Evolutionary conservation across 2,329 filamentous ascomycete genomes (phyloP), one percentile per base, ranked within the genome.

Genomic region (Sclerotinia trifoliorum): DNA sequence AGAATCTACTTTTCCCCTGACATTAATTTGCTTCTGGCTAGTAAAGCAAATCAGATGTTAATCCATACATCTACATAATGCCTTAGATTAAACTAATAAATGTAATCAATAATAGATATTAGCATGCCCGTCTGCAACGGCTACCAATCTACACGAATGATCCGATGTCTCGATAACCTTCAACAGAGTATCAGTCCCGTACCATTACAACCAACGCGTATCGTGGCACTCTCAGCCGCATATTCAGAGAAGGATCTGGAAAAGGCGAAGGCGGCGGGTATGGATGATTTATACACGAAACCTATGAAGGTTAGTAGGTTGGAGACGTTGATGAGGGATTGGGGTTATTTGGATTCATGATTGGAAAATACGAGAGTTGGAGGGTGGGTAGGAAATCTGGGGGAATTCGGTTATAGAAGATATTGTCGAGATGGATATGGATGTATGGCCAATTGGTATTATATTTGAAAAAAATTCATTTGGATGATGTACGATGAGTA

Each of bases 91-190:
- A 21, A 35, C 65, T 55, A 32, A 64, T 17, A 17, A 8, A 4
- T 26, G 13, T 51, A 21, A 2, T 72, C 15, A 73, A 62, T 24
- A 8, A 26, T 73, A 78, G 84, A 86, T 71, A 79, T 86, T 6
- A 82, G 81, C 64, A 86, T 86, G 84, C 84, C 84, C 0, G 77
- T 85, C 8, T 83, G 86, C 77, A 80, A 84, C 67, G 83, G 82
- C 0, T 75, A 83, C 19, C 80, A 83, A 66, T 78, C 81, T 0
- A 85, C 83, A 17, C 78, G 78, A 8, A 77, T 76, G 51, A 85
- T 86, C 42, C 80, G 84, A 13, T 78, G 79, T 5, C 77, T 82
- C 21, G 84, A 86, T 72, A 86, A 67, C 35, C 49, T 61, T 42
- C 48, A 64, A 52, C 65, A 54, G 68, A 73, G 65, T 65, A 70